Percentiles rank a stretch among this genome's conserved stretches.
These are phyloP conservation scores for Coniochaeta sp. DNA, from an alignment of 2,329 filamentous ascomycete species.

Conservation along the genomic window DNA sequence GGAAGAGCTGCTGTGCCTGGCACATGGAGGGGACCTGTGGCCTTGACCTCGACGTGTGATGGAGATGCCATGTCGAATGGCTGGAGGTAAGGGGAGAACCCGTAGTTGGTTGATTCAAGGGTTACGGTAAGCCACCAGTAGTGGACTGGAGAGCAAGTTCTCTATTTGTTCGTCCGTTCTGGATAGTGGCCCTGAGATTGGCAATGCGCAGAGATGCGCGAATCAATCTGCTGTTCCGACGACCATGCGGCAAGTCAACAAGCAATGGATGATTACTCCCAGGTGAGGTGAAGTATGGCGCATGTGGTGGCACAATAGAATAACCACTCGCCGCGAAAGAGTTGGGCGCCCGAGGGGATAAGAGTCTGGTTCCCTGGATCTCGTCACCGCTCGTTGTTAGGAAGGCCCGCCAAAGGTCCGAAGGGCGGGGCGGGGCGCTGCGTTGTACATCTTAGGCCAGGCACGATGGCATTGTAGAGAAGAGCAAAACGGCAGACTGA, in stretches of 20 bases:
- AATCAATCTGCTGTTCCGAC: not conserved
- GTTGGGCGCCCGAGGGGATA: not conserved
- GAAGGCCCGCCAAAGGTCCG: constrained; percentile 1
- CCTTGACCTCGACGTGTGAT: constrained; percentile 10
- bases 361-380: not conserved
- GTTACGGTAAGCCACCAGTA: not conserved
- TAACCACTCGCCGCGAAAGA: not conserved
- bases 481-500: not conserved
- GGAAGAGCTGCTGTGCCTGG: constrained; percentile 6
- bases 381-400: constrained; percentile 3
- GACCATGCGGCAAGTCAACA: not conserved
- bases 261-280: not conserved
- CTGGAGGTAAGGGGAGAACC: not conserved
- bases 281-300: not conserved
- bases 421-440: constrained; percentile 1
- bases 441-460: not conserved
- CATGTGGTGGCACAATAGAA: not conserved
- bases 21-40: constrained; percentile 6
- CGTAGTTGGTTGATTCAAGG: not conserved
- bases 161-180: not conserved
- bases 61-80: constrained; percentile 14
- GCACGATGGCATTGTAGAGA: not conserved
- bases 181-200: not conserved
- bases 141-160: not conserved
- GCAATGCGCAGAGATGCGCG: not conserved